These are phyloP conservation scores for Chenopodium album DNA, from an alignment of 148 eudicot species.

Conservation along the genomic window DNA sequence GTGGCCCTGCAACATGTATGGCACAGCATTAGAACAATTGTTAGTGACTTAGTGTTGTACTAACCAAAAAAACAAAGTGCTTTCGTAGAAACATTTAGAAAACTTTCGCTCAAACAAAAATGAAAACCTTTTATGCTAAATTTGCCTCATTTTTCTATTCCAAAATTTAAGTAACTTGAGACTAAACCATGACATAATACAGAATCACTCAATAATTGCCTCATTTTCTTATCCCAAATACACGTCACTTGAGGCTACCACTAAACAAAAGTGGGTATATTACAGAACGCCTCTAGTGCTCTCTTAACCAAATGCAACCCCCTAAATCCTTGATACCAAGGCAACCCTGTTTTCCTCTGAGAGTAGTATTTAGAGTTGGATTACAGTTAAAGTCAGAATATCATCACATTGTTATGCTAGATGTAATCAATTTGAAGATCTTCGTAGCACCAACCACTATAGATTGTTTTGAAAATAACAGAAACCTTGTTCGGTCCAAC, in stretches of 20 bases:
- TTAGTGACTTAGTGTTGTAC: neutral
- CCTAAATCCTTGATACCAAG: neutral
- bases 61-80: neutral
- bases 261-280: too few relatives aligned
- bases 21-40: neutral
- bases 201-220: neutral
- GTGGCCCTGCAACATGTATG: constrained; percentile 21
- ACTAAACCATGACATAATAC: neutral
- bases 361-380: neutral
- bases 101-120: neutral
- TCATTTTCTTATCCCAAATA: too few relatives aligned
- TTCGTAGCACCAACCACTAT: neutral
- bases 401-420: neutral
- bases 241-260: too few relatives aligned
- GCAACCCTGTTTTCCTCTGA: neutral
- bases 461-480: neutral
- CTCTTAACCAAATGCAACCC: neutral
- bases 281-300: too few relatives aligned
- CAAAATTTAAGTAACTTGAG: neutral
- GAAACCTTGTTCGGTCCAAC: neutral
- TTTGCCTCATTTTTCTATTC: neutral
- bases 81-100: neutral
- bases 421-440: neutral
- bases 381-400: neutral
- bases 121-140: neutral